Evolutionary conservation across 2,329 filamentous ascomycete genomes (phyloP).

Genomic region (Nemania bipapillata): DNA sequence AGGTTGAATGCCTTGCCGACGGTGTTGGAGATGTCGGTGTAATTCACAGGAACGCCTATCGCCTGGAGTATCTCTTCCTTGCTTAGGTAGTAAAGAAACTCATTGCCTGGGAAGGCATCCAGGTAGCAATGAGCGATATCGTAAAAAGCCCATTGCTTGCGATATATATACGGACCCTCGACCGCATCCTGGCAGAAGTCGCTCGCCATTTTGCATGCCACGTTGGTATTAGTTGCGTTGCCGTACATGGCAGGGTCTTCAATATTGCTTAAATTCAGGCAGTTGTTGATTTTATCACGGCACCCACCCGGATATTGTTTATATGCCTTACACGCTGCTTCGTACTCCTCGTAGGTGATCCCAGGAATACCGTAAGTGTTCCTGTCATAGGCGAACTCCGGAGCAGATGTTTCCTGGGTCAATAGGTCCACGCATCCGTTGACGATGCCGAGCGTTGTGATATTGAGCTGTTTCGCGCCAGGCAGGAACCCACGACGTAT

Average conservation of each 20-base stretch:
- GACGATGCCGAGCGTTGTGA: slow-evolving; percentile 63
- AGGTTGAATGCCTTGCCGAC: slow-evolving; percentile 59
- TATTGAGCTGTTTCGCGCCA: slow-evolving; percentile 46
- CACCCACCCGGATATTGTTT: neutral
- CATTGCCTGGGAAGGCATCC: slow-evolving; percentile 64
- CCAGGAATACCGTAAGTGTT: neutral
- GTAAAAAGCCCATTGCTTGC: slow-evolving; percentile 54
- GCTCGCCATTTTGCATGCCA: neutral
- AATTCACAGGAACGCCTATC: slow-evolving; percentile 70
- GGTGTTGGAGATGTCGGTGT: slow-evolving; percentile 57
- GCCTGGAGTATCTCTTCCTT: slow-evolving; percentile 67
- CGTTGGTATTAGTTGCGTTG: neutral
- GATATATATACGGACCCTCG: neutral
- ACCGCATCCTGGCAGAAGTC: slow-evolving; percentile 7
- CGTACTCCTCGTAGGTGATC: neutral
- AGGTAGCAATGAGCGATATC: slow-evolving; percentile 63
- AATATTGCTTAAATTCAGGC: neutral
- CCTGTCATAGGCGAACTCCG: slow-evolving; percentile 1
- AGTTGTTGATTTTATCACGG: neutral
- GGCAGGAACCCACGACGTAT: slow-evolving; percentile 41
- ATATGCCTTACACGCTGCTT: neutral
- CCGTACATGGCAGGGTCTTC: neutral
- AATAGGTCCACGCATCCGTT: slow-evolving; percentile 60
- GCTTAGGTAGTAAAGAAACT: slow-evolving; percentile 63
- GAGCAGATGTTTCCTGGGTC: slow-evolving; percentile 34